These are phyloP conservation scores for Dictyostelium intermedium DNA, from an alignment of 78 protist genomes.

Conservation along the genomic window DNA sequence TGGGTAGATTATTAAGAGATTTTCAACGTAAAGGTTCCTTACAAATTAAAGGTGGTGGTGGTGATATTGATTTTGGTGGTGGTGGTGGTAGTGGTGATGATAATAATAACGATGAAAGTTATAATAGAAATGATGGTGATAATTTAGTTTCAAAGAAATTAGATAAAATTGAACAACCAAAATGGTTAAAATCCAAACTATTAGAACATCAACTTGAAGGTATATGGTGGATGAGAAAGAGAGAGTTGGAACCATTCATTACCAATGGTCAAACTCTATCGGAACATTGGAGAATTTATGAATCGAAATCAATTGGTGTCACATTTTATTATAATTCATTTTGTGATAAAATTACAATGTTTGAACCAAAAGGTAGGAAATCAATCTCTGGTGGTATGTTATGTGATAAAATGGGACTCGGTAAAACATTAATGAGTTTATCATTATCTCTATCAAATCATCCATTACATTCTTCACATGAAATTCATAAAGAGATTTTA, in stretches of 20 bases:
- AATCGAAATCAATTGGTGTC: neutral
- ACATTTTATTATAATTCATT: slow-evolving; percentile 20
- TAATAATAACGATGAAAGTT: neutral
- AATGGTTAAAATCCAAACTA: neutral
- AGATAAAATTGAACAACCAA: neutral
- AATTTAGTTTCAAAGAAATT: neutral
- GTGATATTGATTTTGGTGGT: neutral
- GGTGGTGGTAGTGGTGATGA: neutral
- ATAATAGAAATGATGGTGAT: neutral
- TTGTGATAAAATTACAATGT: slow-evolving; percentile 42
- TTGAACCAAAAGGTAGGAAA: neutral
- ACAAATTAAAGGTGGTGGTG: neutral
- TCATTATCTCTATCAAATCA: slow-evolving; percentile 28
- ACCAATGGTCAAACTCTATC: neutral
- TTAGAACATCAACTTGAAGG: slow-evolving; percentile 17
- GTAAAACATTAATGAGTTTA: slow-evolving; percentile 74
- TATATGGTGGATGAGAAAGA: slow-evolving; percentile 47
- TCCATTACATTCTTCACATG: neutral
- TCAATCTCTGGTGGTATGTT: slow-evolving; percentile 47
- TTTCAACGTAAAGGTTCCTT: neutral
- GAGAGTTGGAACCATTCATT: slow-evolving; percentile 31
- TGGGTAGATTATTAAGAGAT: neutral
- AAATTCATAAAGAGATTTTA: neutral
- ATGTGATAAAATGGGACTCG: slow-evolving; percentile 84
- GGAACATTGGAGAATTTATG: neutral